phyloP scores from a whole-genome alignment of 345 rosid species.

The Capsella bursapastoris region DNA sequence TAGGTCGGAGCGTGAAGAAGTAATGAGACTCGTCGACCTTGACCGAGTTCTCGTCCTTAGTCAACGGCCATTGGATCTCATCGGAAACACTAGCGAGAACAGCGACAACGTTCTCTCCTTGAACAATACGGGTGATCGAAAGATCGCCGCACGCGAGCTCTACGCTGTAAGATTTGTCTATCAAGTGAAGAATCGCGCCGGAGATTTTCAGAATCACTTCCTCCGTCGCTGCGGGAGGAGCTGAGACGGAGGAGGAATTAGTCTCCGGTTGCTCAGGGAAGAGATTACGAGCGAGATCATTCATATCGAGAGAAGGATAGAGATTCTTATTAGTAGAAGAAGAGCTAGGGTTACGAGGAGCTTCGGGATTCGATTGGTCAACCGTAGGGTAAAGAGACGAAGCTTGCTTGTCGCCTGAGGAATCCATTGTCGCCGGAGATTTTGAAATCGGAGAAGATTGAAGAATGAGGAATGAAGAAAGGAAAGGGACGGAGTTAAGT shows the following conservation, averaged over 20 bases:
- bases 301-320: slow-evolving; percentile 69
- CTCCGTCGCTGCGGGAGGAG: slow-evolving; percentile 62
- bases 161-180: slow-evolving; percentile 75
- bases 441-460: slow-evolving; percentile 12
- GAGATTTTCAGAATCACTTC: slow-evolving; percentile 66
- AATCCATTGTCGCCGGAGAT: slow-evolving; percentile 36
- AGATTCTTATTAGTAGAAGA: slow-evolving; percentile 51
- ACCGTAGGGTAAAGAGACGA: slow-evolving; percentile 41
- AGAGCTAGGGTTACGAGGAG: slow-evolving; percentile 32
- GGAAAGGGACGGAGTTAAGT: no score
- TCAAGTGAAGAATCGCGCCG: slow-evolving; percentile 82
- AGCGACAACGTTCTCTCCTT: slow-evolving; percentile 62
- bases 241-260: slow-evolving; percentile 43
- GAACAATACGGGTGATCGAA: slow-evolving; percentile 57
- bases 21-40: slow-evolving; percentile 87
- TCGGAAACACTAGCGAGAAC: slow-evolving; percentile 78
- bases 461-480: neutral
- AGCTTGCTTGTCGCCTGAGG: slow-evolving; percentile 30
- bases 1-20: slow-evolving; percentile 67
- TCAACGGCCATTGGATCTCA: slow-evolving; percentile 92
- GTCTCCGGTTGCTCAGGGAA: slow-evolving; percentile 53
- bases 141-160: slow-evolving; percentile 90
- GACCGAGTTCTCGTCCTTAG: slow-evolving; percentile 69
- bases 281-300: slow-evolving; percentile 65
- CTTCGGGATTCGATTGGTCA: slow-evolving; percentile 45